These are phyloP conservation scores for Aureobasidium namibiae DNA, from an alignment of 2,329 filamentous ascomycete species.

Conservation along the genomic window DNA sequence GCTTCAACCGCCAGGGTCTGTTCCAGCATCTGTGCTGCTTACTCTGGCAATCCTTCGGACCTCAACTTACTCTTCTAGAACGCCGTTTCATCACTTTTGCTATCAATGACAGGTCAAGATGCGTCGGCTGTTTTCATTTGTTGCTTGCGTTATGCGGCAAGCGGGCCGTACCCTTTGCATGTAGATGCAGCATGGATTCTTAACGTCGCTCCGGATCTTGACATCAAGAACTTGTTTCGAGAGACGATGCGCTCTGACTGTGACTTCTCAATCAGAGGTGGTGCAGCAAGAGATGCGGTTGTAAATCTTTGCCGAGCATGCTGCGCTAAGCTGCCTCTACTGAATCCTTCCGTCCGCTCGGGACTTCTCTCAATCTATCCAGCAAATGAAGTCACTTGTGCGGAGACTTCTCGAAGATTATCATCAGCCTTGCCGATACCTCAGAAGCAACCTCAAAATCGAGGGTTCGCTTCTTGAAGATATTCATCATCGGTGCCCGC, in stretches of 20 bases:
- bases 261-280: no score
- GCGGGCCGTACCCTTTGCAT: slow-evolving; percentile 7
- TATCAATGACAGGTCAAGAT: slow-evolving; percentile 4
- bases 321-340: background rate
- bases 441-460: background rate
- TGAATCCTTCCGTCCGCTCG: background rate
- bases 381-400: background rate
- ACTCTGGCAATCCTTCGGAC: background rate
- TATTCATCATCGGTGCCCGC: background rate
- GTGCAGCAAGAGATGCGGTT: background rate
- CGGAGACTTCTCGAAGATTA: slow-evolving; percentile 10
- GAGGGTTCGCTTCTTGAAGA: background rate
- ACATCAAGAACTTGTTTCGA: background rate
- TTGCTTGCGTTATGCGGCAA: background rate
- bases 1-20: background rate
- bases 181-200: background rate
- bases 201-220: background rate
- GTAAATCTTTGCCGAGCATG: background rate
- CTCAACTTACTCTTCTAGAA: background rate
- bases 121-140: background rate
- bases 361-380: background rate
- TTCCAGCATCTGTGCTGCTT: background rate
- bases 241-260: background rate
- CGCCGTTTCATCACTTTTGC: background rate
- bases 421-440: slow-evolving; percentile 5